These are phyloP conservation scores for Anisogramma anomala DNA, from an alignment of 2,329 filamentous ascomycete genomes.

Conservation along the genomic window DNA sequence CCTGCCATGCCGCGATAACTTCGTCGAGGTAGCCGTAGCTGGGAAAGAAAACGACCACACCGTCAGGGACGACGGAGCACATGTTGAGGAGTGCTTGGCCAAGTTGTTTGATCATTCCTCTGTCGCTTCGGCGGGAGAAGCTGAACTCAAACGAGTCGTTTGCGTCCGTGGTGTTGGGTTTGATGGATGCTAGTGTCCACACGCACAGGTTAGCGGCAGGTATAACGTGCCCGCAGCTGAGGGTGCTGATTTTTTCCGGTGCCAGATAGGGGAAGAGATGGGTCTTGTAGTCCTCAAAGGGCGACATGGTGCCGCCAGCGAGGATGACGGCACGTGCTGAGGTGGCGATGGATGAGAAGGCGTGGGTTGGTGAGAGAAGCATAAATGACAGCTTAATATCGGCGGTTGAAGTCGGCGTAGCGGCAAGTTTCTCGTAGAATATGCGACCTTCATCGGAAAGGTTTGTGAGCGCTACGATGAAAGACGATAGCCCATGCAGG, in stretches of 20 bases:
- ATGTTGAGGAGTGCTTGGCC: conserved; percentile 62
- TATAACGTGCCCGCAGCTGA: conserved; percentile 93
- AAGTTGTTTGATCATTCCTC: conserved; percentile 59
- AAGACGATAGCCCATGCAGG: conserved; percentile 43
- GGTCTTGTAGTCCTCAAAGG: conserved; percentile 78
- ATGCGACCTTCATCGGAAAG: conserved; percentile 60
- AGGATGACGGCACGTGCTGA: conserved; percentile 79
- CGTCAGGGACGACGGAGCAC: conserved; percentile 67
- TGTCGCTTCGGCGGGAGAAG: conserved; percentile 63
- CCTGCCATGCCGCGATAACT: conserved; percentile 54
- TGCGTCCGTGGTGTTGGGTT: conserved; percentile 29
- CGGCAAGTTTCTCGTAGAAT: conserved; percentile 43
- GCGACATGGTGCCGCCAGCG: conserved; percentile 95
- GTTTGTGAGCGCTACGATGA: conserved; percentile 77
- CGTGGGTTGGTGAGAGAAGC: conserved; percentile 79
- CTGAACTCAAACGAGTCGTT: conserved; percentile 63
- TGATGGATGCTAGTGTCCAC: conserved; percentile 48
- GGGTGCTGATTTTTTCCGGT: conserved; percentile 53
- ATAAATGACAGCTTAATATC: conserved; percentile 67
- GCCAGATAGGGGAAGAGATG: conserved; percentile 73
- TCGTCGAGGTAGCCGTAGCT: conserved; percentile 83
- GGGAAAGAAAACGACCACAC: conserved; percentile 89
- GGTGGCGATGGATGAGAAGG: conserved; percentile 79
- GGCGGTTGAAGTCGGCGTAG: conserved; percentile 14
- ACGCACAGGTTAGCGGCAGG: conserved; percentile 71